phyloP scores from a whole-genome alignment of 179 eudicot genomes.

The Spergularia azorica region DNA sequence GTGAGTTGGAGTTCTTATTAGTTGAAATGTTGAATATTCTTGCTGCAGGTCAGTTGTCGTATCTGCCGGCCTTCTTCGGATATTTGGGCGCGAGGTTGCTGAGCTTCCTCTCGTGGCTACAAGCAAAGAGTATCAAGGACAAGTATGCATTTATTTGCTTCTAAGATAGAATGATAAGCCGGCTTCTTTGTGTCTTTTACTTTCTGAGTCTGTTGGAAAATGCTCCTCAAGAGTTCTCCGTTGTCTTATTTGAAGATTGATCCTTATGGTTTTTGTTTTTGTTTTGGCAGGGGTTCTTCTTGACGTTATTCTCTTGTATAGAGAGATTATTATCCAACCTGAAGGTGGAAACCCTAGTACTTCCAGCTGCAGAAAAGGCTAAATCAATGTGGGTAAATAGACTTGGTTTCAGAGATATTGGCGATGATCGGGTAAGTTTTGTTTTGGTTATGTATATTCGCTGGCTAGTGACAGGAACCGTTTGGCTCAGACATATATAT shows the following conservation, averaged over 20 bases:
- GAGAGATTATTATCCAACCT: conserved; percentile 60
- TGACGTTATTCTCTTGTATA: conserved; percentile 69
- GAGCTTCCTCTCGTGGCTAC: conserved; percentile 99
- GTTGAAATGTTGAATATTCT: neutral
- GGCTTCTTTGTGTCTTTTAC: neutral
- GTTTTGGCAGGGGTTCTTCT: conserved; percentile 72
- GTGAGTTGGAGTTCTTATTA: neutral
- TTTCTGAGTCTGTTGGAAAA: neutral
- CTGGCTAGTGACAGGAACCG: neutral
- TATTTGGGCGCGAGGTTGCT: conserved; percentile 85
- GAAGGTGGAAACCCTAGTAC: conserved; percentile 78
- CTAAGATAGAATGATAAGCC: neutral
- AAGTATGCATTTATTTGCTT: conserved; percentile 45
- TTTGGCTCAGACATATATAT: neutral
- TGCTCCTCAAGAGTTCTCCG: neutral
- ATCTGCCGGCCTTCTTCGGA: conserved; percentile 89
- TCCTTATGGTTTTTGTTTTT: neutral
- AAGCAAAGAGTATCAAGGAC: conserved; percentile 84
- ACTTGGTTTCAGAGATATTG: conserved; percentile 78
- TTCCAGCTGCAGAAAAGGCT: conserved; percentile 96
- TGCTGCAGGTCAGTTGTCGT: conserved; percentile 71
- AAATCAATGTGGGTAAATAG: conserved; percentile 87
- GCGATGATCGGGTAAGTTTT: conserved; percentile 66
- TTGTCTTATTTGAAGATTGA: neutral
- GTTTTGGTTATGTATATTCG: neutral